Evolutionary conservation across 73 alveolate genomes (phyloP).

Genomic region (Tetrahymena borealis): DNA sequence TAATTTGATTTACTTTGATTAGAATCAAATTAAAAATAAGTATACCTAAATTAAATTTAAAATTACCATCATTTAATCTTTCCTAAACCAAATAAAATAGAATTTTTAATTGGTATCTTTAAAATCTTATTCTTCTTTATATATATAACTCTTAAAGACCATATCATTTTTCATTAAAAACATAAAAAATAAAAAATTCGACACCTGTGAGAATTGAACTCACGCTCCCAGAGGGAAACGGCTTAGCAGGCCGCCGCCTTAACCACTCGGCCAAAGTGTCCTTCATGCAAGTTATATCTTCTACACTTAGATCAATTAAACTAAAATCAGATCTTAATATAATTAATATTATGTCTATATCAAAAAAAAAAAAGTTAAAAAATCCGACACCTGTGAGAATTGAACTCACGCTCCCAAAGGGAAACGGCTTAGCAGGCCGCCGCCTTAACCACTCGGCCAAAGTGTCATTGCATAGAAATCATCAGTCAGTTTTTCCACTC

Average conservation of each 20-base stretch:
- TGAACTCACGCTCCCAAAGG: constrained; percentile 5
- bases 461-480: constrained; percentile 19
- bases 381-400: background rate
- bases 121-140: no score
- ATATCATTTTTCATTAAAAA: background rate
- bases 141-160: no score
- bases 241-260: constrained; percentile 88
- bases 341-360: background rate
- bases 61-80: no score
- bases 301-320: background rate
- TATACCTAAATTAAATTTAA: no score
- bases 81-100: no score
- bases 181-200: background rate
- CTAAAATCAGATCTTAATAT: no score
- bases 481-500: background rate
- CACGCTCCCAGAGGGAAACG: constrained; percentile 32
- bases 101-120: no score
- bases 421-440: constrained; percentile 76
- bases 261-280: constrained; percentile 87
- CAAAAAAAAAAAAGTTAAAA: background rate
- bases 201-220: constrained; percentile 3
- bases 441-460: constrained; percentile 94
- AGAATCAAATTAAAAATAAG: no score
- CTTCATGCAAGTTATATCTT: background rate
- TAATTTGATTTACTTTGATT: no score